Evolutionary conservation across 805 yeast species (phyloP).

Genomic region (Torulaspora maleeae): DNA sequence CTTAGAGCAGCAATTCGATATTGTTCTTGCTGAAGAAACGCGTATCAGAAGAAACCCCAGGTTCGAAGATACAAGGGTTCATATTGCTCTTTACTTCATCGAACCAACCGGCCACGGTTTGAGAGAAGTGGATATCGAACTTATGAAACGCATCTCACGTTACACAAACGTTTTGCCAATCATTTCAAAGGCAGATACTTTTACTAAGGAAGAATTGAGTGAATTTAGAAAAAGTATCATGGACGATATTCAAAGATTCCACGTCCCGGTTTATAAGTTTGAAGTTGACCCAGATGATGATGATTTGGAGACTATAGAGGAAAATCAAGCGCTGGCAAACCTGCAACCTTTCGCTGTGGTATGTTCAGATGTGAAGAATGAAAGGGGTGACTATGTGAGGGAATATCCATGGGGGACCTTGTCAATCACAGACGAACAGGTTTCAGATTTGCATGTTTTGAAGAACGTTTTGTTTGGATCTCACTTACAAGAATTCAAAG

Average conservation of each 20-base stretch:
- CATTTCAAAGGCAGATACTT: constrained; percentile 66
- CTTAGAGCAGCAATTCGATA: constrained; percentile 72
- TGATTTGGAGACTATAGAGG: constrained; percentile 63
- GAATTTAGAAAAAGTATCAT: constrained; percentile 56
- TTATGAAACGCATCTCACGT: constrained; percentile 66
- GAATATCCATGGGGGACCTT: constrained; percentile 68
- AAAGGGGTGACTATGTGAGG: constrained; percentile 58
- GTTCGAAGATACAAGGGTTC: constrained; percentile 72
- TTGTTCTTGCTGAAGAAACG: constrained; percentile 80
- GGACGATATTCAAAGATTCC: constrained; percentile 59
- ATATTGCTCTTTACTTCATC: constrained; percentile 65
- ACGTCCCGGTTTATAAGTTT: constrained; percentile 72
- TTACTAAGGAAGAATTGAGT: constrained; percentile 55
- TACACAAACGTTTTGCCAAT: constrained; percentile 72
- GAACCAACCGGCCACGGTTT: constrained; percentile 77
- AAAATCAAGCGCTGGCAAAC: constrained; percentile 54
- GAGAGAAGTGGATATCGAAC: constrained; percentile 64
- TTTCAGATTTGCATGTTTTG: constrained; percentile 52
- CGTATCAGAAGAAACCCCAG: constrained; percentile 82
- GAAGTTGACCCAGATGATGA: constrained; percentile 69
- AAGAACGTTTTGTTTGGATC: constrained; percentile 73
- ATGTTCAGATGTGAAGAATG: constrained; percentile 55
- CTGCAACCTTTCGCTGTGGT: constrained; percentile 76
- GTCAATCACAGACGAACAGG: constrained; percentile 44
- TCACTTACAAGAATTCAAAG: constrained; percentile 78